Evolutionary conservation across 257 asterid species (phyloP), one percentile per base, ranked within the genome.

Genomic region (Capsicum pubescens): DNA sequence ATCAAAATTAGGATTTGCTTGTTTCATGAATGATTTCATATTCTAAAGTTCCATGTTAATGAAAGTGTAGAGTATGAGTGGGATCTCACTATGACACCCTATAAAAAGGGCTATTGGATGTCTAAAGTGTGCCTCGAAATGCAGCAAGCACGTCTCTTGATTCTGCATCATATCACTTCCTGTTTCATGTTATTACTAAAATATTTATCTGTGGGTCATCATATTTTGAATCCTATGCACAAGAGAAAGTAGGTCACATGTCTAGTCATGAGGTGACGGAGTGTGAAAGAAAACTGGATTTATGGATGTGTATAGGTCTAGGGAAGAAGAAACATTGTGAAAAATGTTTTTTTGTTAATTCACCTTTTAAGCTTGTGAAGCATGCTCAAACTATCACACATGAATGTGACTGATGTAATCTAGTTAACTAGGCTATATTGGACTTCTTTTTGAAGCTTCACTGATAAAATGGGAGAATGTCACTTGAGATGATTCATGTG

Each of bases 1-100:
- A 87, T 85, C 70, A 76, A 72, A 9, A 63, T 64, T 76, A 76
- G 48, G 81, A 76, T 52, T 76, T 26, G 7, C 17, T 76, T 76
- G 61, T 76, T 26, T 76, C 64, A 76, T 8, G 48, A 52, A 36
- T 26, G 81, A 46, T 76, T 54, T 76, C 81, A 26, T 54, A 21
- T 69, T 69, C 54, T 39, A 50, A 52, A 74, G 44, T 74, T 50
- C 60, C 44, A 1, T 74, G 13, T 74, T 74, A 52, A 72, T 74
- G 60, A 60, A 39, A 50, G 44, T 50, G 11, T 50, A 74, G 39
- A 10, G 80, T 74, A 72, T 72, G 44, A 48, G 80, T 19, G 60
- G 42, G 80, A 72, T 48, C 19, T 11, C 17, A 6, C 19, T 21
- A 48, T 10, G 42, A 50, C 15, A 48, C 42, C 59, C 17, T 58